Conservation (phyloP, 176 grass and related monocot genomes). For the Oryza australiensis region DNA sequence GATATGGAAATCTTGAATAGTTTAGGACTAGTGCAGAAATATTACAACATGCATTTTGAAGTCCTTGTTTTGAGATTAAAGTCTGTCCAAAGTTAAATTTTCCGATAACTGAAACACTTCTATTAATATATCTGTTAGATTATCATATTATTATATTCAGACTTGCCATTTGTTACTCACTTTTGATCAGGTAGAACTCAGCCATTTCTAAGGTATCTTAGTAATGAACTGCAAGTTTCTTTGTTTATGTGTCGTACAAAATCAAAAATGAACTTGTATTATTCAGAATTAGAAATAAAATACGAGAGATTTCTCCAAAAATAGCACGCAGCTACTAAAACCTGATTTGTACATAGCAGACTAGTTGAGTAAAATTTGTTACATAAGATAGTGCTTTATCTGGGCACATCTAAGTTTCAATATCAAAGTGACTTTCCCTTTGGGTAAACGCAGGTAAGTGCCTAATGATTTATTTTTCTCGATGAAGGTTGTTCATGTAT, state of each 20-base stretch:
- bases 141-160: slow-evolving; percentile 8
- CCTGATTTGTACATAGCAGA: not conserved
- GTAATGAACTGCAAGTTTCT: slow-evolving; percentile 6
- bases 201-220: not conserved
- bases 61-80: slow-evolving; percentile 16
- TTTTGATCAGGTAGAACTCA: too few species aligned
- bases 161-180: not conserved
- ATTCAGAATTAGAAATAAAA: not conserved
- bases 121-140: not conserved
- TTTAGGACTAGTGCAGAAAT: slow-evolving; percentile 10
- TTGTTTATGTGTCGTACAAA: slow-evolving; percentile 14
- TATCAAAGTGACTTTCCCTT: not conserved
- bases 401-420: not conserved
- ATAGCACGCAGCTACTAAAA: not conserved
- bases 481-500: slow-evolving; percentile 14
- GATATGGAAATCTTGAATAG: not conserved
- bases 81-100: slow-evolving; percentile 11
- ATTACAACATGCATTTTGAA: not conserved
- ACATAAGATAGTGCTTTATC: not conserved
- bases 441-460: not conserved
- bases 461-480: not conserved
- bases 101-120: not conserved
- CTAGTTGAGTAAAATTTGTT: not conserved
- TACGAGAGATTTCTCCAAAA: not conserved
- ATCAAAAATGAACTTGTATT: slow-evolving; percentile 17